phyloP scores from a whole-genome alignment of 78 protist genomes.

The Speleostelium caveatum region DNA sequence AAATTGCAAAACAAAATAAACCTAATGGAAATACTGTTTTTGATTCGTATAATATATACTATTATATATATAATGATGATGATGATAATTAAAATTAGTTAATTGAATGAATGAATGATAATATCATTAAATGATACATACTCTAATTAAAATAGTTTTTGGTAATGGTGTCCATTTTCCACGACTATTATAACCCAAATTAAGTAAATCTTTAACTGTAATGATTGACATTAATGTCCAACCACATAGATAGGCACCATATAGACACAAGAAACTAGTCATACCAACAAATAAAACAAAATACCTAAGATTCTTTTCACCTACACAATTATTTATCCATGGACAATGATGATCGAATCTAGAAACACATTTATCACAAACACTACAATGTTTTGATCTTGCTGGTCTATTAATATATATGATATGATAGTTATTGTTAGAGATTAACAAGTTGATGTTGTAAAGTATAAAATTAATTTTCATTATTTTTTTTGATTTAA shows the following conservation, averaged over 20 bases:
- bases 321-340: slow-evolving; percentile 82
- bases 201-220: slow-evolving; percentile 17
- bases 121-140: not conserved
- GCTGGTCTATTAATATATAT: slow-evolving; percentile 54
- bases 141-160: slow-evolving; percentile 13
- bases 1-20: slow-evolving; percentile 65
- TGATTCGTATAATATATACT: slow-evolving; percentile 53
- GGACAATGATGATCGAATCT: slow-evolving; percentile 85
- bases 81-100: not conserved
- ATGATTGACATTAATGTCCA: slow-evolving; percentile 11
- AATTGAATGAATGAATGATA: not conserved
- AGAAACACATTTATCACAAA: slow-evolving; percentile 80
- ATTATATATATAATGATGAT: too few species aligned
- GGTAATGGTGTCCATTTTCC: slow-evolving; percentile 45
- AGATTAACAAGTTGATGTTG: not conserved
- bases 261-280: slow-evolving; percentile 45
- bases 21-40: slow-evolving; percentile 64
- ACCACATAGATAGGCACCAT: slow-evolving; percentile 68
- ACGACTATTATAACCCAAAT: slow-evolving; percentile 23
- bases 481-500: not conserved
- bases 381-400: slow-evolving; percentile 85
- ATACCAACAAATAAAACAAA: slow-evolving; percentile 50
- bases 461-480: not conserved
- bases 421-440: not conserved
- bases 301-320: slow-evolving; percentile 62